Evolutionary conservation across 2,329 filamentous ascomycete genomes (phyloP), one percentile per base, ranked within the genome.

Genomic region (Lachnellula arida): DNA sequence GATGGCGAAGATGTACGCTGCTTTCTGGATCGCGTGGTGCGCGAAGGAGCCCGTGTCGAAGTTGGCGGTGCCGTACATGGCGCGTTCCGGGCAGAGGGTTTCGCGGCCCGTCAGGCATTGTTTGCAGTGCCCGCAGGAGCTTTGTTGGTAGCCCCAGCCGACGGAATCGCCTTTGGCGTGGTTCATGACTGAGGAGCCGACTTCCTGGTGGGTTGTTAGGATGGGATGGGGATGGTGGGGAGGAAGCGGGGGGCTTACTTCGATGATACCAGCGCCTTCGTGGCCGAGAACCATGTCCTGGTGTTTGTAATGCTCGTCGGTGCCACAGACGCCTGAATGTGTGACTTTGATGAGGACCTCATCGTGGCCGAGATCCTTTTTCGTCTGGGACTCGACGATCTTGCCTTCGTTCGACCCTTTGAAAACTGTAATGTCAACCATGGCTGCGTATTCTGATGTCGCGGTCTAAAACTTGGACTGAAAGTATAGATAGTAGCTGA

Each of bases 301-400:
- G 6, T 61, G 56, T 55, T 54, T 65, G 57, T 68, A 72, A 60
- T 78, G 75, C 49, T 75, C 61, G 57, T 76, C 79, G 3, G 86
- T 88, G 49, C 81, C 83, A 68, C 86, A 89, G 51, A 88, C 74
- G 32, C 86, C 86, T 2, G 84, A 86, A 56, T 84, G 82, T 15
- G 84, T 88, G 59, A 88, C 75, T 54, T 77, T 78, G 66, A 89
- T 68, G 28, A 85, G 76, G 51, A 88, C 84, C 57, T 86, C 74
- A 69, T 84, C 77, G 50, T 73, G 71, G 2, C 64, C 66, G 43
- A 82, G 68, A 15, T 78, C 73, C 43, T 70, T 67, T 19, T 72
- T 75, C 44, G 77, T 80, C 49, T 73, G 74, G 46, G 72, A 68
- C 68, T 82, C 71, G 55, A 76, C 69, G 64, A 86, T 81, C 56